Percentiles rank a stretch among this genome's conserved stretches.
These are phyloP conservation scores for Psilocybe cubensis DNA, from an alignment of 768 basidiomycete genomes.

Conservation along the genomic window DNA sequence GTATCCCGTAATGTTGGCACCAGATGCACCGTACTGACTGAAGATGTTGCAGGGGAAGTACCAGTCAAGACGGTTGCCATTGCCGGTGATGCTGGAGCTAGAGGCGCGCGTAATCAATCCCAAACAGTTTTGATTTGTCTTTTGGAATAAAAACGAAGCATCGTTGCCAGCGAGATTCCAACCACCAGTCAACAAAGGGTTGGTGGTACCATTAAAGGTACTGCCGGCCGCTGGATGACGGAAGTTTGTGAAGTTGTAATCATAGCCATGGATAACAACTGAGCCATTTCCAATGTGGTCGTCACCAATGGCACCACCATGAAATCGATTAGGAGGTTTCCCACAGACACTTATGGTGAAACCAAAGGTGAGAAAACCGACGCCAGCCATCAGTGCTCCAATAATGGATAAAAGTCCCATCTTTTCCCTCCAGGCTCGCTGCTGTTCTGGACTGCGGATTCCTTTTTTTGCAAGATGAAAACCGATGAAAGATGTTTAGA, in stretches of 20 bases:
- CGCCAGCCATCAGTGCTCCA: conserved; percentile 81
- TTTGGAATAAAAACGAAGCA: conserved; percentile 95
- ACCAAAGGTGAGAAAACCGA: conserved; percentile 98
- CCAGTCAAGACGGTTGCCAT: conserved; percentile 74
- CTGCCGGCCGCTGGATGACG: conserved; percentile 73
- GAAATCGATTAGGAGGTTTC: conserved; percentile 80
- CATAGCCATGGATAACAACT: conserved; percentile 92
- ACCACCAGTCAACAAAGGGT: conserved; percentile 78
- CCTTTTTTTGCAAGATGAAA: conserved; percentile 50
- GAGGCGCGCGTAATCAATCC: conserved; percentile 73
- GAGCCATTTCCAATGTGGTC: conserved; percentile 74
- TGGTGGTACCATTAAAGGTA: conserved; percentile 77
- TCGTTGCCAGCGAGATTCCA: conserved; percentile 89
- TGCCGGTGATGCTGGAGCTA: conserved; percentile 72
- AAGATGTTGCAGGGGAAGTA: conserved; percentile 97
- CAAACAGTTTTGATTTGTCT: conserved; percentile 81
- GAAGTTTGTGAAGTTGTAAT: conserved; percentile 90
- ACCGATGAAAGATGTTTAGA: neutral
- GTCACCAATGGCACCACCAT: conserved; percentile 75
- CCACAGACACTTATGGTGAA: conserved; percentile 96
- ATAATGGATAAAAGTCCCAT: conserved; percentile 90
- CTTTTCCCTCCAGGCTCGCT: conserved; percentile 98
- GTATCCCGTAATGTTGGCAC: conserved; percentile 73
- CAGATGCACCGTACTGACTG: conserved; percentile 66
- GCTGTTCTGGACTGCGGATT: conserved; percentile 87